phyloP scores from a whole-genome alignment of 148 eudicot species.

The Rheum nobile region DNA sequence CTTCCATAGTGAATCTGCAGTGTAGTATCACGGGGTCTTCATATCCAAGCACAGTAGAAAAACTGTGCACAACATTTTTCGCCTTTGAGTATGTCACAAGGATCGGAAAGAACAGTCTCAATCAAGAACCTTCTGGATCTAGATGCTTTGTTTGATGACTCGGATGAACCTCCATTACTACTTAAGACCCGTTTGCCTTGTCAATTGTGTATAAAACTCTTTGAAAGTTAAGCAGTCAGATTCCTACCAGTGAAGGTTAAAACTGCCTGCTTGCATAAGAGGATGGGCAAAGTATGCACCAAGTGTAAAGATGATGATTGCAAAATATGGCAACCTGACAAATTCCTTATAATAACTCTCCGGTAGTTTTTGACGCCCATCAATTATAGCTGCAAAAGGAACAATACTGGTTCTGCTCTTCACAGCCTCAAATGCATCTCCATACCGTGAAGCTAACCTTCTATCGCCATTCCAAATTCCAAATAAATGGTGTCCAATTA shows the following conservation, averaged over 20 bases:
- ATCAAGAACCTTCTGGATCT: neutral
- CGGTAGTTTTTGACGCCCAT: slow-evolving; percentile 93
- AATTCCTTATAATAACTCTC: slow-evolving; percentile 71
- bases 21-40: neutral
- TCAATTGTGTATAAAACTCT: neutral
- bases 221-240: neutral
- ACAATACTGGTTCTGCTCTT: slow-evolving; percentile 73
- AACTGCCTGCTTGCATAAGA: slow-evolving; percentile 93
- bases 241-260: slow-evolving; percentile 75
- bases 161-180: neutral
- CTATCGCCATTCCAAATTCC: slow-evolving; percentile 99
- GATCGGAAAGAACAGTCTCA: neutral
- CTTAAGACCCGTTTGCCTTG: neutral
- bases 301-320: slow-evolving; percentile 64
- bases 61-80: neutral
- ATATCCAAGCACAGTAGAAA: neutral
- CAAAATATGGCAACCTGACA: slow-evolving; percentile 68
- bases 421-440: slow-evolving; percentile 68
- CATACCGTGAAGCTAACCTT: slow-evolving; percentile 62
- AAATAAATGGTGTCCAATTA: slow-evolving; percentile 92
- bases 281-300: slow-evolving; percentile 94
- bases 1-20: neutral
- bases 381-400: slow-evolving; percentile 91
- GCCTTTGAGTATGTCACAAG: neutral
- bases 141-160: neutral